Base-by-base conservation (phyloP, 1,284 basidiomycete species). In the Trametes sp. region DNA sequence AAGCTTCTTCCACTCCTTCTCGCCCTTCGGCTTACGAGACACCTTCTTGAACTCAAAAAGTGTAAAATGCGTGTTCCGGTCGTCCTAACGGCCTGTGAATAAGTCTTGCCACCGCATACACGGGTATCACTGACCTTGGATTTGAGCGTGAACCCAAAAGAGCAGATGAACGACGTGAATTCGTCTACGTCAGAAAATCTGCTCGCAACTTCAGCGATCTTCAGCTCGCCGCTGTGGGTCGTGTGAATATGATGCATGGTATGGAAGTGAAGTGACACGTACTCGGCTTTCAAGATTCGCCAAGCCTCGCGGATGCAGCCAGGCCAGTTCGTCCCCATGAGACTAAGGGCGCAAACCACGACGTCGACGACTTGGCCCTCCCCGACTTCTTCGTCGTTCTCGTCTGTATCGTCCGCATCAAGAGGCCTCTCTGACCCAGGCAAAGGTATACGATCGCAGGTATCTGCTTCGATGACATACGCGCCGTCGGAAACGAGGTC, bases 251-350 rank as follows among this genome's bases (percentile, higher is more conserved):
- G 36, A 38, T 49, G 24, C 2, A 41, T 16, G 21, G 16, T 7
- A 23, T 16, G 19, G 23, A 14, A 42, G 3, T 52, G 11, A 16
- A 24, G 10, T 52, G 23, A 50, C 1, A 82, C 91, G 73, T 72
- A 96, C 95, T 87, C 87, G 14, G 83, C 77, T 73, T 89, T 90
- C 44, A 99, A 80, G 33, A 99, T 86, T 62, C 98, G 82, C 84
- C 93, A 93, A 3, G 93, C 93, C 76, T 99, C 97, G 33, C 92
- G 83, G 38, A 98, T 84, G 74, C 95, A 96, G 26, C 84, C 85
- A 16, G 95, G 85, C 98, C 98, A 99, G 75, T 99, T 98, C 11
- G 90, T 94, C 38, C 95, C 94, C 98, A 99, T 99, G 64, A 99
- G 81, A 72, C 95, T 97, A 63, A 99, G 82, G 45, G 96, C 95